phyloP scores from a whole-genome alignment of 441 rosid genomes.

The Populus hybrid region DNA sequence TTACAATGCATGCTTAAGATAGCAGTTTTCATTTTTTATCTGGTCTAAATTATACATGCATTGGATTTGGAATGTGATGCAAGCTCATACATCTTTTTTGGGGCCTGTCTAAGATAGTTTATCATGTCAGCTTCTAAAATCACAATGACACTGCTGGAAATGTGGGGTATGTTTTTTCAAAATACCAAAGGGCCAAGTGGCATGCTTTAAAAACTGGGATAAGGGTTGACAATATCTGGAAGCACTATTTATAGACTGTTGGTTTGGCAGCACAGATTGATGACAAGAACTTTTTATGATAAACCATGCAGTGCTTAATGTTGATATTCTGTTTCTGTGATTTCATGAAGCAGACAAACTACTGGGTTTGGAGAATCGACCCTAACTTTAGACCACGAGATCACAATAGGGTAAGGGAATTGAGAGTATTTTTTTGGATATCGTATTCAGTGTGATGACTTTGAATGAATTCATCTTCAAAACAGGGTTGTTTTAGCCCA shows the following conservation, averaged over 20 bases:
- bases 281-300: neutral
- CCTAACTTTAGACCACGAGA: constrained; percentile 59
- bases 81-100: neutral
- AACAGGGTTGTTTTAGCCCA: constrained; percentile 76
- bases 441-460: neutral
- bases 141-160: neutral
- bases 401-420: constrained; percentile 52
- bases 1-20: constrained; percentile 7
- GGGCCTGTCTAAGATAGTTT: neutral
- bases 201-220: neutral
- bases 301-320: neutral
- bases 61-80: neutral
- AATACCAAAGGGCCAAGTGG: neutral
- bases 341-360: constrained; percentile 48
- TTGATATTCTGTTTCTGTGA: constrained; percentile 9
- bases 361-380: constrained; percentile 83
- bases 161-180: neutral
- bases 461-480: constrained; percentile 9
- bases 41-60: neutral
- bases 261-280: neutral
- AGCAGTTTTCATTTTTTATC: constrained; percentile 3
- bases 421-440: neutral
- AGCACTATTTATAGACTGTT: neutral
- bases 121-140: constrained; percentile 1
- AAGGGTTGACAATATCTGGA: neutral